A percentile compares a stretch with the other conserved stretches of the same genome.
Conservation (phyloP, 2,329 filamentous ascomycete genomes). For the Arthroderma uncinatum region DNA sequence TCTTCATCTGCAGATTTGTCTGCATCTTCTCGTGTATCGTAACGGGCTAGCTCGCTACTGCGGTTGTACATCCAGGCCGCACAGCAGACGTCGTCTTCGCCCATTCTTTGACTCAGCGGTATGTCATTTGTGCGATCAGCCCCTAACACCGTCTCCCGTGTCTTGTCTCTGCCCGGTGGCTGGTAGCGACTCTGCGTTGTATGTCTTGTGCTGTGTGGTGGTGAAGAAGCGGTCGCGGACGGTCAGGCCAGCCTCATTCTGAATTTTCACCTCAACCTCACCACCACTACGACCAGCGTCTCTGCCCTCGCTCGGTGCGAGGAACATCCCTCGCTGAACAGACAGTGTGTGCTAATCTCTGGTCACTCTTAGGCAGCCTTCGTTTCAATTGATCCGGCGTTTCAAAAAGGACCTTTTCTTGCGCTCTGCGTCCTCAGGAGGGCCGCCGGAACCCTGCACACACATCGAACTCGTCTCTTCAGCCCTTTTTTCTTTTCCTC, state of each 20-base stretch:
- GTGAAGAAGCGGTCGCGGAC: neutral
- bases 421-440: neutral
- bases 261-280: constrained; percentile 1
- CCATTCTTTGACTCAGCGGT: neutral
- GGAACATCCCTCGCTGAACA: neutral
- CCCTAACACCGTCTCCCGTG: neutral
- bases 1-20: too few species aligned
- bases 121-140: neutral
- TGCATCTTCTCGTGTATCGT: too few species aligned
- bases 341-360: neutral
- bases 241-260: constrained; percentile 5
- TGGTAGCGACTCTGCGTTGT: neutral
- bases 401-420: neutral
- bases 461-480: neutral
- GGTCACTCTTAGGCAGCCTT: neutral
- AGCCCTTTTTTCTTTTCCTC: neutral
- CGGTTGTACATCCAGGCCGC: neutral
- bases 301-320: too few species aligned
- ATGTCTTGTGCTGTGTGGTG: too few species aligned
- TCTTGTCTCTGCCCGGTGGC: neutral
- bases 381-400: neutral
- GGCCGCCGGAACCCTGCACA: neutral
- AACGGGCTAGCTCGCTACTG: neutral
- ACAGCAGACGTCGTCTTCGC: neutral
- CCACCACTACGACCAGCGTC: neutral